Evolutionary conservation across 129 eudicot genomes (phyloP), one percentile per base, ranked within the genome.

Genomic region (Lactuca sativa): DNA sequence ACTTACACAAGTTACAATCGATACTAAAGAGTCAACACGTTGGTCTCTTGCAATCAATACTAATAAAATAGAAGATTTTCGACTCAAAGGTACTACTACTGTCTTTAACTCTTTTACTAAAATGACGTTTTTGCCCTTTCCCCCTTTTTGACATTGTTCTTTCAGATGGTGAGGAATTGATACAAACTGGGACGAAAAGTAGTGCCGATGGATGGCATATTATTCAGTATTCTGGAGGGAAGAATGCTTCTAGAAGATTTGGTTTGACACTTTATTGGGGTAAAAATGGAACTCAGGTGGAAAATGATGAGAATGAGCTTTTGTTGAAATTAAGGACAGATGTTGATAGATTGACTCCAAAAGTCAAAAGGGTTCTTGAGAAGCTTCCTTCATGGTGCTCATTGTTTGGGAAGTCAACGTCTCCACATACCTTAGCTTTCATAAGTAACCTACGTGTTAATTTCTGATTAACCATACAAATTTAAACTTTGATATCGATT

Each of bases 301-400:
- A 49, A 69, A 62, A 62, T 6, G 63, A 68, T 21, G 64, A 67
- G 8, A 51, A 64, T 9, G 62, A 34, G 51, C 68, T 64, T 7
- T 78, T 93, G 49, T 59, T 95, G 62, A 87, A 82, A 70, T 67
- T 95, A 67, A 83, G 99, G 76, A 95, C 97, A 13, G 97, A 95
- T 56, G 78, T 90, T 2, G 79, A 95, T 77, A 69, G 73, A 56
- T 57, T 80, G 82, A 95, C 99, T 12, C 97, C 97, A 21, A 79
- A 74, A 66, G 73, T 75, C 18, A 63, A 78, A 70, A 67, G 71
- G 14, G 86, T 95, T 56, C 77, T 95, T 49, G 38, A 49, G 15
- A 95, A 83, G 84, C 97, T 95, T 69, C 99, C 99, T 30, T 74
- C 82, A 32, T 95, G 99, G 99, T 95, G 97, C 64, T 80, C 97